Evolutionary conservation across 805 yeast species (phyloP).

Genomic region (Candida mattraensis): DNA sequence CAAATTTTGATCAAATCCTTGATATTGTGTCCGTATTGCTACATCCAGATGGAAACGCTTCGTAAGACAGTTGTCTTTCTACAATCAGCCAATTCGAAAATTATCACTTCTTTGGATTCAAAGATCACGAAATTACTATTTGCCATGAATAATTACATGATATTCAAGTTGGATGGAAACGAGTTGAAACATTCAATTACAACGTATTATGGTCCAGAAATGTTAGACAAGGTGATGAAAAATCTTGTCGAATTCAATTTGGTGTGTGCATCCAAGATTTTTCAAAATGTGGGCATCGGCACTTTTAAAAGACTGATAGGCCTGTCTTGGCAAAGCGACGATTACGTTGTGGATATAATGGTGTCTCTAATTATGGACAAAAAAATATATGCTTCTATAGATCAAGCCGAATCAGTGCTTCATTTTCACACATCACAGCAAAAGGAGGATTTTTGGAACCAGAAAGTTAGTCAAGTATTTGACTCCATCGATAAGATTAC

Average conservation of each 20-base stretch:
- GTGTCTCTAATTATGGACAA: conserved; percentile 21
- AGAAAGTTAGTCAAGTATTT: conserved; percentile 1
- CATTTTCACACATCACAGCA: too few relatives aligned
- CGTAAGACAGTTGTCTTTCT: conserved; percentile 1
- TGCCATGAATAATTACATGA: conserved; percentile 1
- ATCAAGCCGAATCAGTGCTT: conserved; percentile 22
- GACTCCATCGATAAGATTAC: not conserved
- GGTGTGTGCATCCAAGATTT: conserved; percentile 22
- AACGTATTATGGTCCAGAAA: too few relatives aligned
- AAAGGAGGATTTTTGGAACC: too few relatives aligned
- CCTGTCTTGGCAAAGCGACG: conserved; percentile 4
- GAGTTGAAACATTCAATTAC: conserved; percentile 1
- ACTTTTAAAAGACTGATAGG: conserved; percentile 16
- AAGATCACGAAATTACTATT: not conserved
- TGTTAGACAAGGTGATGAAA: conserved; percentile 4
- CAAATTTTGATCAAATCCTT: conserved; percentile 4
- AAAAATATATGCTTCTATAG: conserved; percentile 26
- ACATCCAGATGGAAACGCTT: conserved; percentile 11
- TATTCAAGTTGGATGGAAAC: conserved; percentile 2
- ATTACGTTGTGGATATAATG: conserved; percentile 17
- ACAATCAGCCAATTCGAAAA: too few relatives aligned
- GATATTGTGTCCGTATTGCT: conserved; percentile 17
- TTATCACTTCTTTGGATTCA: not conserved
- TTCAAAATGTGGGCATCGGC: conserved; percentile 17
- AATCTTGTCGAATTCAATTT: conserved; percentile 25